Evolutionary conservation across 2,329 filamentous ascomycete genomes (phyloP).

Genomic region (Colletotrichum sp.): DNA sequence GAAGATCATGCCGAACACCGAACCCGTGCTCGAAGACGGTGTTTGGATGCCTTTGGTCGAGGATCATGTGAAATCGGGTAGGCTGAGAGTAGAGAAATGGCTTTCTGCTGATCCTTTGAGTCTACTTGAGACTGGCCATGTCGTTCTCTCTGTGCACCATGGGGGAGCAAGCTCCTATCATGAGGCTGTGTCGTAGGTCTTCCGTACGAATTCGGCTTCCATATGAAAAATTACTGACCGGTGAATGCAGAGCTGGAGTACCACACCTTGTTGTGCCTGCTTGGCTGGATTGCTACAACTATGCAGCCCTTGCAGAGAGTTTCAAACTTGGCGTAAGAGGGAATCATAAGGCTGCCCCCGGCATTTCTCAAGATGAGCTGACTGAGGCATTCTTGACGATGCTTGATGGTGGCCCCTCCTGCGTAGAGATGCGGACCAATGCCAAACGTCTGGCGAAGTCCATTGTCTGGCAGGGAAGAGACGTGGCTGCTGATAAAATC

Average conservation of each 20-base stretch:
- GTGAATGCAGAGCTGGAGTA: constrained; percentile 40
- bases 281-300: constrained; percentile 53
- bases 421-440: constrained; percentile 20
- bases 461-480: constrained; percentile 1
- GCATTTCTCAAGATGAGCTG: constrained; percentile 29
- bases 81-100: constrained; percentile 32
- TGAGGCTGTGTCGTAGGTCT: constrained; percentile 46
- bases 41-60: constrained; percentile 13
- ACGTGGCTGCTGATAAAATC: constrained; percentile 14
- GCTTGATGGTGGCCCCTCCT: constrained; percentile 14
- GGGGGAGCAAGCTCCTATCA: constrained; percentile 46
- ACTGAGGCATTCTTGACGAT: constrained; percentile 28
- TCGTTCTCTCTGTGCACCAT: constrained; percentile 41
- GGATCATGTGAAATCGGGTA: constrained; percentile 23
- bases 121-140: constrained; percentile 38
- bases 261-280: constrained; percentile 51
- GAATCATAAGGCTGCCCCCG: constrained; percentile 37
- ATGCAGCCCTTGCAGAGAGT: constrained; percentile 45
- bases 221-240: neutral
- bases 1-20: constrained; percentile 23
- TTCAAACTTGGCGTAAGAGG: constrained; percentile 46
- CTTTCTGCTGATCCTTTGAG: constrained; percentile 34
- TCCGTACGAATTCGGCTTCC: neutral
- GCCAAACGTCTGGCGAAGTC: constrained; percentile 23
- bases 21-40: constrained; percentile 20